Conservation (phyloP, 495 filamentous ascomycete species). For the Penicillium lagena region DNA sequence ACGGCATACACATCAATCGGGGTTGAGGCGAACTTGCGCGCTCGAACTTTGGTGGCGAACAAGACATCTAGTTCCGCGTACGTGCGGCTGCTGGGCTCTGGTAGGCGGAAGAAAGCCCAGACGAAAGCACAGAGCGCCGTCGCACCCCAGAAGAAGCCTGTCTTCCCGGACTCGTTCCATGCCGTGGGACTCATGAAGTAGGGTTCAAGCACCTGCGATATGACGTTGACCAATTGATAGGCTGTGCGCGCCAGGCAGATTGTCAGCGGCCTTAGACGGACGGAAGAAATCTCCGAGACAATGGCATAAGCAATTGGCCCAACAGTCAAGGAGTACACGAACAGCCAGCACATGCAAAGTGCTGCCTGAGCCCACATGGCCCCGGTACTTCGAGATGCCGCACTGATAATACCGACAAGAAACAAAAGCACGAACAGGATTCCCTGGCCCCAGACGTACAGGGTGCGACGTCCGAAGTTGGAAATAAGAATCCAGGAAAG, state of each 20-base stretch:
- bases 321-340: constrained; percentile 62
- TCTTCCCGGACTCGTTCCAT: constrained; percentile 60
- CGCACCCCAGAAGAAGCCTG: constrained; percentile 65
- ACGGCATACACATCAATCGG: constrained; percentile 50
- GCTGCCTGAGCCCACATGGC: constrained; percentile 35
- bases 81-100: constrained; percentile 57
- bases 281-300: constrained; percentile 62
- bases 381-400: constrained; percentile 38
- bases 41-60: constrained; percentile 51
- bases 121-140: constrained; percentile 57
- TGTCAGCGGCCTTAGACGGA: constrained; percentile 62
- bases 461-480: constrained; percentile 53
- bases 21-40: constrained; percentile 55
- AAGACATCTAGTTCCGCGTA: constrained; percentile 65
- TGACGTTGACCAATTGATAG: constrained; percentile 60
- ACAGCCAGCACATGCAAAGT: constrained; percentile 59
- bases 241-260: constrained; percentile 55
- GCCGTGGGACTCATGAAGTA: constrained; percentile 64
- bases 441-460: constrained; percentile 61
- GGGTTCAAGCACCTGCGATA: constrained; percentile 57
- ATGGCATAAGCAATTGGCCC: constrained; percentile 69
- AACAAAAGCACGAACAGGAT: constrained; percentile 51
- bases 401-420: constrained; percentile 58
- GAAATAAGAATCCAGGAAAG: constrained; percentile 46
- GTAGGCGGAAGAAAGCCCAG: constrained; percentile 64